Base-by-base conservation (phyloP, 169 alveolate species). In the Plasmodium inui region DNA sequence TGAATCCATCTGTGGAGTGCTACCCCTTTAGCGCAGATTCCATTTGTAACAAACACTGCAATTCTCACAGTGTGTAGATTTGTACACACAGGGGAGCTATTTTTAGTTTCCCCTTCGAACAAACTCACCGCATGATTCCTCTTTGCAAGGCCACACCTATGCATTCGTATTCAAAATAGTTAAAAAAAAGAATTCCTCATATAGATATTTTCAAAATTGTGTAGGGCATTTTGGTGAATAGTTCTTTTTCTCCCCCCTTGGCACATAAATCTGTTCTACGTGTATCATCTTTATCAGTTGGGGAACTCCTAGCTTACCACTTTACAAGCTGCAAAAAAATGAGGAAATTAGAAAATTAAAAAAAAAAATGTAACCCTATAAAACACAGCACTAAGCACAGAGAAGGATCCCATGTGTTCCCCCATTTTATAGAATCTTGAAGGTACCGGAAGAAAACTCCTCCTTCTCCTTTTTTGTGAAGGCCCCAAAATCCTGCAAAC, bases 61-160 rank as follows among this genome's bases (percentile, higher is more conserved):
- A 14, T 26, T 2, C 17, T 22, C 37, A 26, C 76, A 6, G 17
- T 67, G 30, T 67, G 30, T 19, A 19, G 0, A 67, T 67, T 7
- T 22, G 41, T 7, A 67, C 76, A 67, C 39, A 28, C 14, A 67
- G 30, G 3, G 74, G n/a, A 41, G 34, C 37, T 39, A 70, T 17
- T 57, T 82, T 82, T 32, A 28, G 32, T 55, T 82, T 82, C 26
- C 72, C 19, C 39, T 22, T 30, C 19, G 34, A 57, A 34, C 73
- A 9, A 82, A 34, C 73, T 55, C 39, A 86, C 93, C 93, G 70
- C 93, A 86, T 19, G 93, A 73, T 46, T 61, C 76, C 7, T 86
- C 93, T 86, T 74, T 86, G 70, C 93, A 86, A 34, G 93, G 93
- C 93, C 93, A 86, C 14, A 86, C 93, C 93, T 86, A 55, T 30